Base-by-base conservation (phyloP, 2,329 filamentous ascomycete genomes). In the Balansia obtecta region DNA sequence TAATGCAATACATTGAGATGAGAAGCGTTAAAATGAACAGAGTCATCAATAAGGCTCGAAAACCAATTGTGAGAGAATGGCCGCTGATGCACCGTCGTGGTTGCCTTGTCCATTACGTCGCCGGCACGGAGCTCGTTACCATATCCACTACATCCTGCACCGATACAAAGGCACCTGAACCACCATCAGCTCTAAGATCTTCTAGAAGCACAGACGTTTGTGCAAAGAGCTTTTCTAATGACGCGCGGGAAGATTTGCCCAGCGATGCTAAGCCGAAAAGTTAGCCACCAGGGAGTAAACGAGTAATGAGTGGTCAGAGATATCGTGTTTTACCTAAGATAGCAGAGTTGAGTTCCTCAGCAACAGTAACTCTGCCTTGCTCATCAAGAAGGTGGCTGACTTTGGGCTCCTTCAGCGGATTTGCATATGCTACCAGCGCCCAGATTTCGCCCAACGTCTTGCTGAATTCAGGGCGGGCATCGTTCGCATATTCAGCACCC, bases 271-370 rank as follows among this genome's bases (percentile, higher is more conserved):
- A 20, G 22, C 8, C 4, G 5, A 39, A 27, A 13, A 9, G 42
- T 45, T 16, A 40, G 32, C n/a, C n/a, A n/a, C n/a, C n/a, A n/a
- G n/a, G n/a, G n/a, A n/a, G n/a, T n/a, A n/a, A n/a, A n/a, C n/a
- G n/a, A n/a, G n/a, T n/a, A n/a, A n/a, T n/a, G n/a, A n/a, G n/a
- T n/a, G n/a, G n/a, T n/a, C n/a, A n/a, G n/a, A n/a, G n/a, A n/a
- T n/a, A n/a, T n/a, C n/a, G n/a, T n/a, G n/a, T n/a, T n/a, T n/a
- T 71, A 95, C 89, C 82, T 53, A 98, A 67, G 59, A 98, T 95
- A 45, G 88, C 90, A 53, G 88, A 87, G 66, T 97, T 97, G 51
- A 98, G 73, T 65, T 95, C 90, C 69, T 98, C 93, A 9, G 90
- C 90, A 40, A 97, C 88, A 16, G 80, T 75, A 16, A 83, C 79